Conservation (phyloP, 768 basidiomycete genomes). For the Boletus rubescentipes region DNA sequence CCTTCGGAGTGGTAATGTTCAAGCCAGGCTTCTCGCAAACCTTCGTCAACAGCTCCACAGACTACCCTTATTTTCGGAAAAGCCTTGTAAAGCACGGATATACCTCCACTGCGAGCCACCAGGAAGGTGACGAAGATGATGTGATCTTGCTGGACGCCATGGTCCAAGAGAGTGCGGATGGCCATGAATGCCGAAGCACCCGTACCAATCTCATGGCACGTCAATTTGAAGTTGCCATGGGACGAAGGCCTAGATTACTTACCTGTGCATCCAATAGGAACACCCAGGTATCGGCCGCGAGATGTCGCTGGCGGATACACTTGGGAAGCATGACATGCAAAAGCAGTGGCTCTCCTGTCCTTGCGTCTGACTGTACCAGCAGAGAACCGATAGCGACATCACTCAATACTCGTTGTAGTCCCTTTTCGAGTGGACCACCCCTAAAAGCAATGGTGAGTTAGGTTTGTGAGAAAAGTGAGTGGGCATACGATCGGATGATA, state of each 20-base stretch:
- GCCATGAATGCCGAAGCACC: constrained; percentile 95
- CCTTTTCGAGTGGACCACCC: constrained; percentile 88
- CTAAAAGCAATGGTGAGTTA: constrained; percentile 36
- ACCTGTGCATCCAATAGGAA: constrained; percentile 91
- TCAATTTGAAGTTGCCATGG: neutral
- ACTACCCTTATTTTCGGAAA: constrained; percentile 87
- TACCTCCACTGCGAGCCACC: constrained; percentile 77
- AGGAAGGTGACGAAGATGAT: constrained; percentile 92
- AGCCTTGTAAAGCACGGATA: constrained; percentile 72
- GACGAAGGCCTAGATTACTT: constrained; percentile 1
- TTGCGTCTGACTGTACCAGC: constrained; percentile 84
- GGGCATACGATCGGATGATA: constrained; percentile 79
- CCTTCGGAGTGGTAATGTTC: constrained; percentile 53
- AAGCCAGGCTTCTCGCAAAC: constrained; percentile 73
- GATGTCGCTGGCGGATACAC: constrained; percentile 62
- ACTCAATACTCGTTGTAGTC: constrained; percentile 83
- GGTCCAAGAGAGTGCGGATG: constrained; percentile 89
- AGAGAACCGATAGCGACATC: constrained; percentile 87
- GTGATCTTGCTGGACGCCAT: constrained; percentile 79
- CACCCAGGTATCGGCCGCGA: constrained; percentile 72
- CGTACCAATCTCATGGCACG: constrained; percentile 74
- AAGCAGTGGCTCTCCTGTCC: constrained; percentile 84
- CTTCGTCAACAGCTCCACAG: constrained; percentile 79
- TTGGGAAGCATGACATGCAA: constrained; percentile 79
- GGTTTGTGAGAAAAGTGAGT: neutral